phyloP scores from a whole-genome alignment of 129 eudicot genomes.

The Artemisia argyi region DNA sequence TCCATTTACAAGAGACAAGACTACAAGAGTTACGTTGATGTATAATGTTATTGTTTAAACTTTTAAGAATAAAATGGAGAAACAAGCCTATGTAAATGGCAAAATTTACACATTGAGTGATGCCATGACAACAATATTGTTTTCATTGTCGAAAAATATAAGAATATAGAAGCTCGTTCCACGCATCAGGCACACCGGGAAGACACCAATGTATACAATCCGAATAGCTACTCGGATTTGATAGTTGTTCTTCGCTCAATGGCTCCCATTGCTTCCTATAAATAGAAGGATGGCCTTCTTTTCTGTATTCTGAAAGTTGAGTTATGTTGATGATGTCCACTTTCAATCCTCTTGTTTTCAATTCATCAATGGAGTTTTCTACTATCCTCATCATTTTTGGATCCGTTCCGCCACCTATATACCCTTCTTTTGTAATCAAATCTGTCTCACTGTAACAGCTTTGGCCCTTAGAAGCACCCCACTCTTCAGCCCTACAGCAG shows the following conservation, averaged over 20 bases:
- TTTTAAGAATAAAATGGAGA: not conserved
- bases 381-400: constrained; percentile 69
- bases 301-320: constrained; percentile 82
- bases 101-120: not conserved
- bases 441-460: constrained; percentile 65
- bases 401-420: constrained; percentile 61
- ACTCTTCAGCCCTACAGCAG: constrained; percentile 60
- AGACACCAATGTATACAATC: constrained; percentile 94
- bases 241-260: constrained; percentile 46
- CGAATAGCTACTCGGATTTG: constrained; percentile 55
- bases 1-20: too few species aligned
- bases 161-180: constrained; percentile 76
- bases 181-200: constrained; percentile 88
- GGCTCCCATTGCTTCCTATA: constrained; percentile 82
- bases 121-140: not conserved
- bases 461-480: constrained; percentile 56
- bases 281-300: constrained; percentile 83
- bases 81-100: not conserved
- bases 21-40: too few species aligned
- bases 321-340: constrained; percentile 74
- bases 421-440: constrained; percentile 49
- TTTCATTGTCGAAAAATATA: constrained; percentile 39
- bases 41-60: too few species aligned
- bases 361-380: constrained; percentile 40
- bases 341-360: constrained; percentile 50